Base-by-base conservation (phyloP, 352 stramenopile species). In the Elongisporangium senticosum region DNA sequence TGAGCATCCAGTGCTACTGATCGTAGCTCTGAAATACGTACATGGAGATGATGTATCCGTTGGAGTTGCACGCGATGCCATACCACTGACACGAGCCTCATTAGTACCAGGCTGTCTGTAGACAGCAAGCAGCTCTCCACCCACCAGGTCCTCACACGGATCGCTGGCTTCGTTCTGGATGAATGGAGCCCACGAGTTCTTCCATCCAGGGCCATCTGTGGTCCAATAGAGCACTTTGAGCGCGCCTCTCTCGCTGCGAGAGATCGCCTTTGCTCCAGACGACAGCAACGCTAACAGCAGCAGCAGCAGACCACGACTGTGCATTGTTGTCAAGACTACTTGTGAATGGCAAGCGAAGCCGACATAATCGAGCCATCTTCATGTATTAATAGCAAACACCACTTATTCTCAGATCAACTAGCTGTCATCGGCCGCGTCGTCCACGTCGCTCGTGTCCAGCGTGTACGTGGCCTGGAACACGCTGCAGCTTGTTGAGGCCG, bases 141-240 rank as follows among this genome's bases (percentile, higher is more conserved):
- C 28, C 13, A 86, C 79, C 4, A 59, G 62, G 50, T 87, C 59
- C 6, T 79, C 53, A 56, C 81, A 90, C 56, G 78, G 81, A 53
- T 90, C 81, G 59, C 78, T 86, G 49, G 62, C 50, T 26, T 86
- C 72, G 56, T 86, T 87, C 64, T 88, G 78, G 55, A 89, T 73
- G 64, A 83, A 43, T 10, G 33, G 33, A 43, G 33, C 73, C 78
- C 78, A 89, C 24, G 64, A 62, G n/a, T 22, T 58, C 21, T 49
- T 64, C 81, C 81, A 90, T 28, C 58, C 48, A n/a, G 59, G 71
- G 17, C 81, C 81, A 14, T 83, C 55, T 0, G 78, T 87, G 17
- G 77, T 69, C 81, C 81, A 90, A 61, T 71, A 90, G 10, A 90
- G 61, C 40, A 86, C 24, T 61, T 87, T 82, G 7, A 90, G 67